A percentile compares a stretch with the other conserved stretches of the same genome.
Evolutionary conservation across 495 filamentous ascomycete genomes (phyloP).

Genomic region (Penicillium soppii): DNA sequence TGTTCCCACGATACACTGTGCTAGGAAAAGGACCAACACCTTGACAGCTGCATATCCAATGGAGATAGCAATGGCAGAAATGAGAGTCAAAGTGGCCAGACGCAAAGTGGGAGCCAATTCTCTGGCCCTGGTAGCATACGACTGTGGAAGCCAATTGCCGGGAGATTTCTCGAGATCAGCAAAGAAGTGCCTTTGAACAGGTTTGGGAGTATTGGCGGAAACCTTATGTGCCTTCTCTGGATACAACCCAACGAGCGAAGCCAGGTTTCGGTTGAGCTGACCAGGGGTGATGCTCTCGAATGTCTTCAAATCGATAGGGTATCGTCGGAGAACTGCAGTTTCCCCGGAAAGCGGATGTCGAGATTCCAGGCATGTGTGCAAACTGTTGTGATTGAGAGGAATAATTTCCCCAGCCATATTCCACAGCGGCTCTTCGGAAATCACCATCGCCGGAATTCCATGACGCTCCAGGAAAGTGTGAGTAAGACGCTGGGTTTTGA

Average conservation of each 20-base stretch:
- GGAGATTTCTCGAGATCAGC: slow-evolving; percentile 30
- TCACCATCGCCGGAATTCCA: slow-evolving; percentile 63
- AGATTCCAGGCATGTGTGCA: slow-evolving; percentile 71
- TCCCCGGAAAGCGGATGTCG: slow-evolving; percentile 49
- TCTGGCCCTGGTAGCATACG: slow-evolving; percentile 32
- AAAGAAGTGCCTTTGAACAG: slow-evolving; percentile 11
- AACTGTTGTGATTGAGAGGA: slow-evolving; percentile 51
- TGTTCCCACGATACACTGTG: slow-evolving; percentile 27
- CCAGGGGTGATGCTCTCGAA: slow-evolving; percentile 70
- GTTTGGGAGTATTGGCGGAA: slow-evolving; percentile 12
- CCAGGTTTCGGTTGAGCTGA: slow-evolving; percentile 74
- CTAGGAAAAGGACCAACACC: slow-evolving; percentile 19
- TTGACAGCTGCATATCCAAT: slow-evolving; percentile 36
- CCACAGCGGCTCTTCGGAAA: slow-evolving; percentile 61
- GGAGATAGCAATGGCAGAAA: slow-evolving; percentile 37
- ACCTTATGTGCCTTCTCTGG: slow-evolving; percentile 31
- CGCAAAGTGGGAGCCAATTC: slow-evolving; percentile 40
- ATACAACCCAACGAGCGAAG: slow-evolving; percentile 58
- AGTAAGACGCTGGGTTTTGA: slow-evolving; percentile 53
- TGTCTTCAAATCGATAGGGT: slow-evolving; percentile 71
- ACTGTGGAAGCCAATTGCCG: slow-evolving; percentile 24
- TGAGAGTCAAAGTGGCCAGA: slow-evolving; percentile 39
- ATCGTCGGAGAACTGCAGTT: slow-evolving; percentile 52
- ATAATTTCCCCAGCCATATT: slow-evolving; percentile 40
- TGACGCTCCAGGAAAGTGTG: slow-evolving; percentile 66